Evolutionary conservation across 805 yeast genomes (phyloP).

Genomic region (Lipomyces mesembrius): DNA sequence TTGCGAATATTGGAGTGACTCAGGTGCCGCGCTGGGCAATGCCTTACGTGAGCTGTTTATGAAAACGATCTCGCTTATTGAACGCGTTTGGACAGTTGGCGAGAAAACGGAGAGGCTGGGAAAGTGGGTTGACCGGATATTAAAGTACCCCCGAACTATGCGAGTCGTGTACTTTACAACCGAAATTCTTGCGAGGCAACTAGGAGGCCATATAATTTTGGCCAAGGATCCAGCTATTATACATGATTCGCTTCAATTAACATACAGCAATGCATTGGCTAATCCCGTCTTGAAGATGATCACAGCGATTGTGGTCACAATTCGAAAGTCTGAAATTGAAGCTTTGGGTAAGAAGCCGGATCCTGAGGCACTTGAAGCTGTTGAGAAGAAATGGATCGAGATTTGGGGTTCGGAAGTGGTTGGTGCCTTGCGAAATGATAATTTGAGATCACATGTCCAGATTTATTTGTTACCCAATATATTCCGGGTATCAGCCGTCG

Average conservation of each 20-base stretch:
- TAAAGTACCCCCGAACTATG: slow-evolving; percentile 55
- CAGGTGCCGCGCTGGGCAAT: slow-evolving; percentile 71
- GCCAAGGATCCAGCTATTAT: slow-evolving; percentile 54
- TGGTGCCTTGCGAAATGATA: slow-evolving; percentile 45
- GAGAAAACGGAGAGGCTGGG: slow-evolving; percentile 28
- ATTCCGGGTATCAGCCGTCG: slow-evolving; percentile 56
- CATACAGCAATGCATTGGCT: slow-evolving; percentile 65
- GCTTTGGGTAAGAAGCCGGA: slow-evolving; percentile 9
- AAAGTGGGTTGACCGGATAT: slow-evolving; percentile 54
- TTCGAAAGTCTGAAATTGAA: slow-evolving; percentile 15
- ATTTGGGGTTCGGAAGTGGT: slow-evolving; percentile 56
- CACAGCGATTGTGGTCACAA: slow-evolving; percentile 27
- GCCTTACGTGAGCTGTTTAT: slow-evolving; percentile 65
- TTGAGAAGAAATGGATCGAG: slow-evolving; percentile 52
- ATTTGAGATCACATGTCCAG: slow-evolving; percentile 55
- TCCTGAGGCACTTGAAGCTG: not conserved
- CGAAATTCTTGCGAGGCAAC: slow-evolving; percentile 59
- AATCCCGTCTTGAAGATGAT: slow-evolving; percentile 51
- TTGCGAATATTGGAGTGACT: slow-evolving; percentile 70
- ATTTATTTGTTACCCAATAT: slow-evolving; percentile 66
- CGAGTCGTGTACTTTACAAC: slow-evolving; percentile 66
- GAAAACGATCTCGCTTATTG: slow-evolving; percentile 55
- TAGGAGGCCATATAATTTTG: slow-evolving; percentile 52
- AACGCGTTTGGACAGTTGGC: slow-evolving; percentile 39
- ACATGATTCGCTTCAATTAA: slow-evolving; percentile 53